phyloP scores from a whole-genome alignment of 305 asterid genomes.

The Fraxinus velutina region DNA sequence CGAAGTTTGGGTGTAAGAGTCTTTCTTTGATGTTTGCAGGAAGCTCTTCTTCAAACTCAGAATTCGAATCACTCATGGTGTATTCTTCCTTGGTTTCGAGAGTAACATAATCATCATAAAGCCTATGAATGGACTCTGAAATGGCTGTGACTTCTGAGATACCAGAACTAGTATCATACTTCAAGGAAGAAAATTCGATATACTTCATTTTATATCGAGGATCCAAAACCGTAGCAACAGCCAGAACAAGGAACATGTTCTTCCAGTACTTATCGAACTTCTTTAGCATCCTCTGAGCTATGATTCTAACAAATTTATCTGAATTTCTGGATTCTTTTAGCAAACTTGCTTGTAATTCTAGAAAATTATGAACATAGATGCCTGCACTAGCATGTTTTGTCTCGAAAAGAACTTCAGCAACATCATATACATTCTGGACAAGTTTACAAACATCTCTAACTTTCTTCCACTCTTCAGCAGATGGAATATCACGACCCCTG shows the following conservation, averaged over 20 bases:
- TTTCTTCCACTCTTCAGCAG: conserved; percentile 30
- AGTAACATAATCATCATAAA: conserved; percentile 21
- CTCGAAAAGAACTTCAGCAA: conserved; percentile 28
- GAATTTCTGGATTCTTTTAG: conserved; percentile 7
- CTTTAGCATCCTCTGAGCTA: conserved; percentile 18
- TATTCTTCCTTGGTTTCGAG: neutral
- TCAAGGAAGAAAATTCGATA: conserved; percentile 21
- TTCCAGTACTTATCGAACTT: conserved; percentile 23
- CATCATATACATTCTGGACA: conserved; percentile 23
- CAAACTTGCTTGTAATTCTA: conserved; percentile 21
- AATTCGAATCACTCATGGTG: conserved; percentile 17
- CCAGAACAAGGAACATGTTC: conserved; percentile 18
- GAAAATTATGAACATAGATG: conserved; percentile 24
- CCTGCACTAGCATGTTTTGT: conserved; percentile 22
- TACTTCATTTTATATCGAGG: conserved; percentile 35
- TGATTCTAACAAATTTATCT: neutral
- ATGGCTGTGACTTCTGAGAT: neutral
- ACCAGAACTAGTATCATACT: conserved; percentile 4
- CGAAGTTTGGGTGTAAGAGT: neutral
- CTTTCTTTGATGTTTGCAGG: neutral
- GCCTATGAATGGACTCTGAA: conserved; percentile 26
- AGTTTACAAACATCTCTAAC: conserved; percentile 27
- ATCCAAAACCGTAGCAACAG: conserved; percentile 34
- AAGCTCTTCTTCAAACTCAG: conserved; percentile 13
- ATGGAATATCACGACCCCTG: conserved; percentile 17